Conservation (phyloP, 768 basidiomycete species). For the Daedalea quercina region DNA sequence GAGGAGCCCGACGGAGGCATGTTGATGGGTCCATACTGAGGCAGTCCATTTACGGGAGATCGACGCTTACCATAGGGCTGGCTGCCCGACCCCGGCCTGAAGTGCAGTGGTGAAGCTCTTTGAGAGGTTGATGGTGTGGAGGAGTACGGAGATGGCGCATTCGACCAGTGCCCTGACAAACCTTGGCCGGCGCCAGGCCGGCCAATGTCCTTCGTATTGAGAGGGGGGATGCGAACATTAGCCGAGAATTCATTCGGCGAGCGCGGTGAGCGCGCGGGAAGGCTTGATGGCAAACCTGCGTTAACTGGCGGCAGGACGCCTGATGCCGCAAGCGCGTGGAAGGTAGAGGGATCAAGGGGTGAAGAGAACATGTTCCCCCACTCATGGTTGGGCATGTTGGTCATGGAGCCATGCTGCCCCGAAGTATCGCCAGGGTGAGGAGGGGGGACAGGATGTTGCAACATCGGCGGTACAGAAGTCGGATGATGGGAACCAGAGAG, state of each 20-base stretch:
- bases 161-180: constrained; percentile 14
- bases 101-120: constrained; percentile 66
- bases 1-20: constrained; percentile 14
- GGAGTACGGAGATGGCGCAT: constrained; percentile 19
- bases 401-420: constrained; percentile 17
- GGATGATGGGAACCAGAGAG: constrained; percentile 14
- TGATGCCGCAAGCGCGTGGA: constrained; percentile 55
- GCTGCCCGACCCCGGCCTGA: constrained; percentile 14
- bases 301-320: constrained; percentile 42
- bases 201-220: constrained; percentile 15
- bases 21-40: constrained; percentile 10
- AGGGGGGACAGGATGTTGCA: constrained; percentile 16
- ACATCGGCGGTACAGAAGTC: constrained; percentile 15
- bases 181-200: constrained; percentile 9
- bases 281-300: constrained; percentile 28
- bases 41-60: constrained; percentile 33
- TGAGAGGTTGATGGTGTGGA: constrained; percentile 26
- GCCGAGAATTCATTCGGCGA: constrained; percentile 19
- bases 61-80: constrained; percentile 20
- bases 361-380: constrained; percentile 59
- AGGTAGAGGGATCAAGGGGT: constrained; percentile 53
- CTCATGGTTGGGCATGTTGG: constrained; percentile 26
- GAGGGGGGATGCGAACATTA: constrained; percentile 10
- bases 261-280: constrained; percentile 33
- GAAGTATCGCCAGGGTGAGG: constrained; percentile 13